phyloP scores from a whole-genome alignment of 345 rosid genomes.

The Gossypioides kirkii region DNA sequence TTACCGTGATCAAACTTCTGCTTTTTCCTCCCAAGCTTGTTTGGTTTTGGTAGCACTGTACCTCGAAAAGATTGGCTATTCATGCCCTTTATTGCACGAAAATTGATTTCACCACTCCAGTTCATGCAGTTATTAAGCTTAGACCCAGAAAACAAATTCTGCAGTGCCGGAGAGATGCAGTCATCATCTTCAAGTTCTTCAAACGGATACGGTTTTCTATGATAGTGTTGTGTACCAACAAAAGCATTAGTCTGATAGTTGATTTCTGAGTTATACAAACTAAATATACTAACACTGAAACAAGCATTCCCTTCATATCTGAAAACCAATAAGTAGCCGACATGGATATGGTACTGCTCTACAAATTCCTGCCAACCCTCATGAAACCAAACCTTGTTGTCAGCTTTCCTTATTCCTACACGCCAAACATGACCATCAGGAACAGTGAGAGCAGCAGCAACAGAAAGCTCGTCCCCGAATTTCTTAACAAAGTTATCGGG shows the following conservation, averaged over 20 bases:
- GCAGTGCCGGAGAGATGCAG: constrained; percentile 43
- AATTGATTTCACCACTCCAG: constrained; percentile 34
- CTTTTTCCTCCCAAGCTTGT: constrained; percentile 67
- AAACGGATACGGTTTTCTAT: constrained; percentile 55
- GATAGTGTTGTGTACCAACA: constrained; percentile 25
- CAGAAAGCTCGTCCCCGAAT: constrained; percentile 66
- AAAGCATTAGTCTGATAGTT: constrained; percentile 46
- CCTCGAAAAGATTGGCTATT: constrained; percentile 21
- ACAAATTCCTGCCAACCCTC: constrained; percentile 88
- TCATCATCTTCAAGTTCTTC: constrained; percentile 75
- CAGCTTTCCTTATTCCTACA: constrained; percentile 64
- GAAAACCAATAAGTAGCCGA: constrained; percentile 74
- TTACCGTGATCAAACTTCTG: constrained; percentile 62
- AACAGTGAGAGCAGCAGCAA: constrained; percentile 28
- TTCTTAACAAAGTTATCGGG: constrained; percentile 71
- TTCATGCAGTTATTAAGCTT: constrained; percentile 24
- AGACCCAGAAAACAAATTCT: constrained; percentile 43
- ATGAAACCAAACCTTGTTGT: constrained; percentile 68
- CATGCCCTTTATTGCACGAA: constrained; percentile 23
- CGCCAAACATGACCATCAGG: background rate
- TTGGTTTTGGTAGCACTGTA: constrained; percentile 37
- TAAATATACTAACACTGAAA: constrained; percentile 70
- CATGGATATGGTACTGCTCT: constrained; percentile 59
- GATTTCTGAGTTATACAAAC: constrained; percentile 62
- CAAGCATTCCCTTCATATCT: constrained; percentile 80